Base-by-base conservation (phyloP, 306 rosid species). In the Potentilla sterilis region DNA sequence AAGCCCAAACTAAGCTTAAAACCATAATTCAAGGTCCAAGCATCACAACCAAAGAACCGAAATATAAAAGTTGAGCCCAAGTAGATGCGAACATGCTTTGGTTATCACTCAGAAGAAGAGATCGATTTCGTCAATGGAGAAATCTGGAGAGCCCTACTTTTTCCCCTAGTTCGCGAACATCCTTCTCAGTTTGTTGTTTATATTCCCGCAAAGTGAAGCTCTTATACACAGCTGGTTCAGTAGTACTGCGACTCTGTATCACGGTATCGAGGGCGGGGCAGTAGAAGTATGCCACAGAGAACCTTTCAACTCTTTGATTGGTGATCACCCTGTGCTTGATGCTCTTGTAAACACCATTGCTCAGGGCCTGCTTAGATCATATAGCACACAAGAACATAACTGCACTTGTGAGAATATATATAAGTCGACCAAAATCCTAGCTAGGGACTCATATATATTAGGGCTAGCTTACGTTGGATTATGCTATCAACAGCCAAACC, bases 111-210 rank as follows among this genome's bases (percentile, higher is more conserved):
- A 47, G 52, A 47, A 46, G 51, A 46, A 13, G 28, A 28, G 28
- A 28, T 28, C 28, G 28, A 15, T 24, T 24, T 59, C 40, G 13
- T 44, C 24, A 70, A 35, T 40, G 55, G 70, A 85, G 89, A 84
- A 90, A 92, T 83, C 91, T 87, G 7, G 89, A 44, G 69, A 93
- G 86, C 13, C 98, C 98, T 66, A 89, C 83, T 87, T 90, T 90
- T 67, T 86, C 86, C 72, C 98, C 98, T 13, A 72, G 82, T 75
- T 85, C 85, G 69, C 75, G 70, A 48, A 87, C 90, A 77, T 93
- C 98, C 69, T 81, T 87, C 14, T 78, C 65, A 7, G 48, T 78
- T 65, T 89, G 95, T 22, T 37, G 73, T 74, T 75, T 76, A 47
- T 82, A 90, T 75, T 92, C 92, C 80, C 62, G 24, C 69, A 87